Evolutionary conservation across 352 stramenopile species (phyloP), one percentile per base, ranked within the genome.

Genomic region (Lagenidium giganteum): DNA sequence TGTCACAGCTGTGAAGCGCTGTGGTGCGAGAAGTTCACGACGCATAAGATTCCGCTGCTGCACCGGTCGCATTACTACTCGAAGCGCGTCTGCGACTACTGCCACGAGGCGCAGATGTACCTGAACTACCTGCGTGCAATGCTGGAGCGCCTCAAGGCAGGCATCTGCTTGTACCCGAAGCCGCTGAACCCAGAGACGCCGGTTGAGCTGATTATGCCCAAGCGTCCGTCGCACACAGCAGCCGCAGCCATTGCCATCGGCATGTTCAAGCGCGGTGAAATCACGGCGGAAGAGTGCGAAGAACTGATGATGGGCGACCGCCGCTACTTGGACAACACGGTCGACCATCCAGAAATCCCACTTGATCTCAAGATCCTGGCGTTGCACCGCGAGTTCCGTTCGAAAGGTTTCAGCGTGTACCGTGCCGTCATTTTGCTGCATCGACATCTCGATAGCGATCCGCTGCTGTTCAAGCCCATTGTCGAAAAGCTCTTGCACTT

Each of bases 231-330:
- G 35, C 70, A 90, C 42, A 85, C 77, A 0, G 67, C 79, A 47
- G 77, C 74, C 3, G 77, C 73, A 3, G 83, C 81, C 30, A 89
- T 89, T 52, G 80, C 80, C 13, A 87, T 88, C 27, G 67, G 87
- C 28, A 59, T 93, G 38, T 64, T 89, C 30, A 86, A 88, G 36
- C 55, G 71, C 7, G 70, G 73, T n/a, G 60, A 81, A 18, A 86
- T 93, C 47, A 93, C 75, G 13, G 76, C 72, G 6, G 75, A 88
- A 37, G 80, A 93, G 47, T 87, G 83, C 37, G 80, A 93, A 47
- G 75, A 85, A 54, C 81, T 93, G 16, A 42, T 89, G 36, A 35
- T 85, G 8, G 79, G 77, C 11, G 80, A 93, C 46, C 67, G 77
- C 31, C 60, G 67, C 21, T 93, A 88, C 56, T 65, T 83, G 44